Evolutionary conservation across 78 protist genomes (phyloP), one percentile per base, ranked within the genome.

Genomic region (Creolimax fragrantissima): DNA sequence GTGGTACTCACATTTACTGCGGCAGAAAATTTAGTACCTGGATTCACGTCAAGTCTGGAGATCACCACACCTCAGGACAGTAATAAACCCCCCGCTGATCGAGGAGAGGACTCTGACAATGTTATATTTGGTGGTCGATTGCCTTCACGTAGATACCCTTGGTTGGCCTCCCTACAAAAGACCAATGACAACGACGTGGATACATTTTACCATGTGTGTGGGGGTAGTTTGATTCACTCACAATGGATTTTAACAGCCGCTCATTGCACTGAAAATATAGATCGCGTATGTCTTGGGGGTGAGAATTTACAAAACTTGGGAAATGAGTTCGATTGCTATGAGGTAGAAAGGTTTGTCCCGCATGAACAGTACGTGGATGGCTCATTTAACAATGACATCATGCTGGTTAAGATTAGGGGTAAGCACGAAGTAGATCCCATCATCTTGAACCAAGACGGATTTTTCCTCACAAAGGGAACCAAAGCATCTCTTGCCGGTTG

Each of bases 281-380:
- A 83, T 24, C 86, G 86, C 35, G 86, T 83, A 24, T 83, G 86
- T 83, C 42, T 83, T 83, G 86, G 86, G 17, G 86, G 86, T 41
- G 5, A 5, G 41, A 35, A 6, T 35, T 41, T 83, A 41, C 6
- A 83, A 24, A 6, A 83, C 1, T 5, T 83, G 7, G 6, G 37
- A 36, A 6, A 83, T 32, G 86, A 83, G 7, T 83, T 83, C 35
- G 86, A 83, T 6, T 83, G 86, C 7, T 83, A 39, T 11, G 86
- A 41, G 5, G 37, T 83, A 6, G 41, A 83, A 32, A 0, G 5
- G 0, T 83, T 35, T 11, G 86, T 11, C 5, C 35, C 5, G 7
- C 86, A 83, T 41, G 44, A 6, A 83, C 35, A 17, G 7, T 83
- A 35, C 37, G 86, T 83, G 35, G 86, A 6, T 11, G 86, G 42